These are phyloP conservation scores for Ophiocordyceps camponoti-rufipedis DNA, from an alignment of 2,329 filamentous ascomycete genomes.

Conservation along the genomic window DNA sequence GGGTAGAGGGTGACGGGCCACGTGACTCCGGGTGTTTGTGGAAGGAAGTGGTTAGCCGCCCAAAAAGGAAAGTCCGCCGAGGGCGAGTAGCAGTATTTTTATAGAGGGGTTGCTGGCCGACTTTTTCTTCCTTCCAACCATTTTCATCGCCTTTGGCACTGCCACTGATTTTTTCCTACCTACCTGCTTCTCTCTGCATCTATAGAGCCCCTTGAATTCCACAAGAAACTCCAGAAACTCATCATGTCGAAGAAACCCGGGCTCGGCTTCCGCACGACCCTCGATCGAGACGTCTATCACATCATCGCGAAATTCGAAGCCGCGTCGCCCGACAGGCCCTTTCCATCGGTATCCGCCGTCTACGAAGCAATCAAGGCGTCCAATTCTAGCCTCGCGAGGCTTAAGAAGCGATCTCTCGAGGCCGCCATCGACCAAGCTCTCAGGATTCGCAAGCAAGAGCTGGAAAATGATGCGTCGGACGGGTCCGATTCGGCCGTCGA, in stretches of 20 bases:
- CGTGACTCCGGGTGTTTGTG: too few relatives aligned
- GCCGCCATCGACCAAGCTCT: slow-evolving; percentile 74
- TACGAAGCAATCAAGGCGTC: slow-evolving; percentile 71
- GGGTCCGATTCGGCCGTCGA: slow-evolving; percentile 31
- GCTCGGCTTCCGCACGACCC: slow-evolving; percentile 9
- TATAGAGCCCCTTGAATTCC: too few relatives aligned
- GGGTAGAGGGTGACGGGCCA: too few relatives aligned
- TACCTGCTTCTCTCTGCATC: too few relatives aligned
- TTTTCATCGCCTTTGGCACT: too few relatives aligned
- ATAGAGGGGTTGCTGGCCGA: too few relatives aligned
- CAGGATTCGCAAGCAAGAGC: slow-evolving; percentile 49
- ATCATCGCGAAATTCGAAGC: slow-evolving; percentile 62
- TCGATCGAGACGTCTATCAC: slow-evolving; percentile 62
- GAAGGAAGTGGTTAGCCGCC: too few relatives aligned
- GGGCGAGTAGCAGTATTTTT: too few relatives aligned
- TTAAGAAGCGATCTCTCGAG: slow-evolving; percentile 66
- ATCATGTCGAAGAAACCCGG: slow-evolving; percentile 1
- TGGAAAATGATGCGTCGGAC: slow-evolving; percentile 37
- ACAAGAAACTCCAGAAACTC: not conserved
- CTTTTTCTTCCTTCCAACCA: too few relatives aligned
- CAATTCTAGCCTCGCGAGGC: slow-evolving; percentile 70
- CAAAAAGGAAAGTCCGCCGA: too few relatives aligned
- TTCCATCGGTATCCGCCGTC: slow-evolving; percentile 36
- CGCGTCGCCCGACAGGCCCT: slow-evolving; percentile 28
- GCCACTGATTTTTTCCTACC: too few relatives aligned